phyloP scores from a whole-genome alignment of 306 rosid genomes.

The Vigna trinervia region DNA sequence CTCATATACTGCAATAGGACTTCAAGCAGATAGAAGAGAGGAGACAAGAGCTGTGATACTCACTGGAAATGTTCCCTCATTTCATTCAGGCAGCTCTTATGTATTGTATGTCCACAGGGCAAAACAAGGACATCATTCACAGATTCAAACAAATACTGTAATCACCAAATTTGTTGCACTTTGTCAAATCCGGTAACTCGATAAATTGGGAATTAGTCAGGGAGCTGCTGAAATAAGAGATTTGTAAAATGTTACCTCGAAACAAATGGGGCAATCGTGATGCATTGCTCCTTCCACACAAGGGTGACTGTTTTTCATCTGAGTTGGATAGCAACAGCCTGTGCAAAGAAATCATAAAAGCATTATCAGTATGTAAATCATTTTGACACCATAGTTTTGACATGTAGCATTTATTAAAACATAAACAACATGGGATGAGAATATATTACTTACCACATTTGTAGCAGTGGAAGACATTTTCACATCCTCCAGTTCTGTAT shows the following conservation, averaged over 20 bases:
- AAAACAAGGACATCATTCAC: slow-evolving; percentile 64
- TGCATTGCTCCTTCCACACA: slow-evolving; percentile 98
- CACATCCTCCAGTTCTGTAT: slow-evolving; percentile 78
- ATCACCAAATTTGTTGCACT: slow-evolving; percentile 36
- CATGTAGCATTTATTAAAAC: not conserved
- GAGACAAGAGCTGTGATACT: slow-evolving; percentile 42
- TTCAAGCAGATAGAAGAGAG: not conserved
- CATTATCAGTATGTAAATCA: not conserved
- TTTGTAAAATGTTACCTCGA: slow-evolving; percentile 64
- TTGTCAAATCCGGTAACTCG: slow-evolving; percentile 26
- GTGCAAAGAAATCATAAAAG: slow-evolving; percentile 12
- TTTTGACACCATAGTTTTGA: not conserved
- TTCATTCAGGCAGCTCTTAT: slow-evolving; percentile 72
- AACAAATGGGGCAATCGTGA: slow-evolving; percentile 92
- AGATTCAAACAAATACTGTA: slow-evolving; percentile 85
- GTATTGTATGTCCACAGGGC: slow-evolving; percentile 92
- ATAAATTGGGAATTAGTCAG: slow-evolving; percentile 1
- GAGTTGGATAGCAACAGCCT: slow-evolving; percentile 84
- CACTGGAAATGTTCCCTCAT: slow-evolving; percentile 85
- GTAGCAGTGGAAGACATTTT: slow-evolving; percentile 84
- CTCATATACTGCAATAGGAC: not conserved
- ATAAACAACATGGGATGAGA: not conserved
- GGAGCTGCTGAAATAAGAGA: not conserved
- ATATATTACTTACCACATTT: slow-evolving; percentile 70
- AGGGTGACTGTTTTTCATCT: slow-evolving; percentile 74